phyloP scores from a whole-genome alignment of 1,284 basidiomycete genomes.

The Cryptococcus sp. region DNA sequence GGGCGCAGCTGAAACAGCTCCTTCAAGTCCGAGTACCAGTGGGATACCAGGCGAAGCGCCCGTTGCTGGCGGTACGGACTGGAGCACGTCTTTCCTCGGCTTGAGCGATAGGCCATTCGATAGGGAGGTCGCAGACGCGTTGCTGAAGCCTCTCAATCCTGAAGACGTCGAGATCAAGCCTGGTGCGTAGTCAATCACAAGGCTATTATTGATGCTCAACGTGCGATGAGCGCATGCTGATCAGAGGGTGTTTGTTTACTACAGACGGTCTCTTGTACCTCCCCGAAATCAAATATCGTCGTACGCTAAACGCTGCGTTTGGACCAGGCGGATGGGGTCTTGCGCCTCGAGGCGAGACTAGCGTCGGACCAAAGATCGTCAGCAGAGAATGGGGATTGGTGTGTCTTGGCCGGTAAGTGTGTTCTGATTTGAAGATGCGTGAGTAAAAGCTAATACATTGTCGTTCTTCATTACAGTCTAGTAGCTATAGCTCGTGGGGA shows the following conservation, averaged over 20 bases:
- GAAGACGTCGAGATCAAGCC: slow-evolving; percentile 92
- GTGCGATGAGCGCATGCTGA: background rate
- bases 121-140: slow-evolving; percentile 69
- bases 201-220: background rate
- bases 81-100: slow-evolving; percentile 86
- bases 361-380: slow-evolving; percentile 84
- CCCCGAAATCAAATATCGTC: slow-evolving; percentile 97
- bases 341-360: slow-evolving; percentile 88
- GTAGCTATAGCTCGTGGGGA: slow-evolving; percentile 92
- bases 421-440: background rate
- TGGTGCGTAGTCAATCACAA: slow-evolving; percentile 58
- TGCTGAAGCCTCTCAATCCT: slow-evolving; percentile 74
- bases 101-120: slow-evolving; percentile 77
- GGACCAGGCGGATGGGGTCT: slow-evolving; percentile 97
- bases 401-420: slow-evolving; percentile 78
- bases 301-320: slow-evolving; percentile 89
- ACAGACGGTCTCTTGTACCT: slow-evolving; percentile 91
- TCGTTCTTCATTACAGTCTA: slow-evolving; percentile 60
- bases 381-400: slow-evolving; percentile 94
- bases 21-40: slow-evolving; percentile 6
- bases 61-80: slow-evolving; percentile 58
- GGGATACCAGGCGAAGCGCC: slow-evolving; percentile 18
- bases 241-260: background rate
- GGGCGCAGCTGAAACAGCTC: background rate
- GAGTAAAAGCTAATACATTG: slow-evolving; percentile 4